Evolutionary conservation across 2,329 filamentous ascomycete species (phyloP).

Genomic region (Aphanoascus verrucosus): DNA sequence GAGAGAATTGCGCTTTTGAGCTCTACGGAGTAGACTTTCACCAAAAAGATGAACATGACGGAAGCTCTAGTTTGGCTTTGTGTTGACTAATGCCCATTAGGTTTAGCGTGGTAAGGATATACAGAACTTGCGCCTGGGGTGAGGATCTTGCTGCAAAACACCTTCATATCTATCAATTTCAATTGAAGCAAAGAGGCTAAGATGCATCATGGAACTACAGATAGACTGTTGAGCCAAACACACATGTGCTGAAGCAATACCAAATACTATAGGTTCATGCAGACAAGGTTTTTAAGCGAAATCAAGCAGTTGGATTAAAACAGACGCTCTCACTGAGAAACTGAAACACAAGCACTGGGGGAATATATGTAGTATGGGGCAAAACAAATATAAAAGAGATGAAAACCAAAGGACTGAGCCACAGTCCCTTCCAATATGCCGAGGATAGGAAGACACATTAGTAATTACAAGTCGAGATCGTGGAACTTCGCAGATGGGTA

Average conservation of each 20-base stretch:
- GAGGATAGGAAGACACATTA: background rate
- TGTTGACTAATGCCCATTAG: too few relatives aligned
- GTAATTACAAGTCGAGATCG: background rate
- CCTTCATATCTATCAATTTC: too few relatives aligned
- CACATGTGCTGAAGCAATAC: background rate
- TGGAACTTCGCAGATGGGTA: background rate
- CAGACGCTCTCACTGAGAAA: background rate
- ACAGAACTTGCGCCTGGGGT: too few relatives aligned
- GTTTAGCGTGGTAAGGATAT: too few relatives aligned
- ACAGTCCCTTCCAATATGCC: background rate
- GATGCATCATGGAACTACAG: too few relatives aligned
- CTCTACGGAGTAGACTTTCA: too few relatives aligned
- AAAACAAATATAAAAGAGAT: background rate
- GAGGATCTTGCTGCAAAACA: too few relatives aligned
- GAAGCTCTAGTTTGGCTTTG: too few relatives aligned
- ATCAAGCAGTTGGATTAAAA: background rate
- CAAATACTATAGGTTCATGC: background rate
- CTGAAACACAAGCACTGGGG: background rate
- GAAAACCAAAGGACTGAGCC: background rate
- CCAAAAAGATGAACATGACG: too few relatives aligned
- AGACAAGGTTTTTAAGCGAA: background rate
- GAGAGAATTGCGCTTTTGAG: too few relatives aligned
- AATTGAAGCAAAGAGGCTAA: too few relatives aligned
- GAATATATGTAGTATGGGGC: conserved; percentile 2
- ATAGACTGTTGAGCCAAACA: too few relatives aligned